Conservation (phyloP, 2,329 filamentous ascomycete genomes). For the Chaetothyriales sp. region DNA sequence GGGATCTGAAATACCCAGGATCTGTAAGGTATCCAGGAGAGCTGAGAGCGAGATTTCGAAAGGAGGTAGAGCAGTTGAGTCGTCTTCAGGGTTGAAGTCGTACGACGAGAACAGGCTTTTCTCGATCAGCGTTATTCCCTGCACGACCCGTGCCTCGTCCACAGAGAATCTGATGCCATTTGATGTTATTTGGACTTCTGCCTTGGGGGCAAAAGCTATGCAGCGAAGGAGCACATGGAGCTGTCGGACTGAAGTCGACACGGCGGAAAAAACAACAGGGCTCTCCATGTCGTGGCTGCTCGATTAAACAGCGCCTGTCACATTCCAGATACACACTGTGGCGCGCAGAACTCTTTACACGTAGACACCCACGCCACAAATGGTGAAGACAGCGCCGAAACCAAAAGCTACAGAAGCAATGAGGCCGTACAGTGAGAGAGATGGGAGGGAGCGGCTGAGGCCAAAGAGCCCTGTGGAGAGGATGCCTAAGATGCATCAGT, state of each 20-base stretch:
- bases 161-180: slow-evolving; percentile 78
- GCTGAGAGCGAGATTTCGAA: slow-evolving; percentile 83
- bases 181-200: slow-evolving; percentile 60
- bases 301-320: not conserved
- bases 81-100: slow-evolving; percentile 44
- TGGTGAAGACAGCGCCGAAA: slow-evolving; percentile 93
- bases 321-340: slow-evolving; percentile 2
- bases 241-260: slow-evolving; percentile 49
- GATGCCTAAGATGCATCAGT: slow-evolving; percentile 36
- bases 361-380: slow-evolving; percentile 97
- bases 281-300: slow-evolving; percentile 15
- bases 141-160: slow-evolving; percentile 80
- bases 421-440: slow-evolving; percentile 62
- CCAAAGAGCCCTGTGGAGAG: slow-evolving; percentile 67
- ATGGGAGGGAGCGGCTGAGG: slow-evolving; percentile 68
- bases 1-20: slow-evolving; percentile 66
- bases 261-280: slow-evolving; percentile 43
- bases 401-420: slow-evolving; percentile 81
- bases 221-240: slow-evolving; percentile 48
- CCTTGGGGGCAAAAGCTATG: slow-evolving; percentile 47
- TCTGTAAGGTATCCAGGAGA: slow-evolving; percentile 85
- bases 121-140: slow-evolving; percentile 78
- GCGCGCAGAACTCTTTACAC: slow-evolving; percentile 45
- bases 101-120: slow-evolving; percentile 81
- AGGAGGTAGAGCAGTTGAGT: slow-evolving; percentile 39